Percentiles rank a stretch among this genome's conserved stretches.
phyloP scores from a whole-genome alignment of 2,329 filamentous ascomycete species.

The Thelonectria discophora region DNA sequence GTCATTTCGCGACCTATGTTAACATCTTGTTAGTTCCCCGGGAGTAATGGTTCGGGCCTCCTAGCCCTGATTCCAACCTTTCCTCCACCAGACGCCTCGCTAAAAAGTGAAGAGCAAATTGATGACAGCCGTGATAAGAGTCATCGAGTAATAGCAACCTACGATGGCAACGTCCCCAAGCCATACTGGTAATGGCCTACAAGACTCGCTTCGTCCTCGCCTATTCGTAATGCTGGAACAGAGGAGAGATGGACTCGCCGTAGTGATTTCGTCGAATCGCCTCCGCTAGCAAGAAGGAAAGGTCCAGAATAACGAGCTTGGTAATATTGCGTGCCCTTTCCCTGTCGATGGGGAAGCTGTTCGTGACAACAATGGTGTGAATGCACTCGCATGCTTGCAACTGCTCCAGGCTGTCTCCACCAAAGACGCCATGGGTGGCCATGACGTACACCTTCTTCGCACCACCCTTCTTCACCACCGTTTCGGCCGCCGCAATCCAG shows the following conservation, averaged over 20 bases:
- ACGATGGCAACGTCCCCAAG: slow-evolving; percentile 7
- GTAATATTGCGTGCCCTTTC: slow-evolving; percentile 74
- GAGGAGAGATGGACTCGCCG: slow-evolving; percentile 79
- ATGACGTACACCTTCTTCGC: slow-evolving; percentile 98
- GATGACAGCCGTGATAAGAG: slow-evolving; percentile 30
- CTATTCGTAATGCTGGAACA: slow-evolving; percentile 75
- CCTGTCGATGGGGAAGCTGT: slow-evolving; percentile 91
- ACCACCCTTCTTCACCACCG: slow-evolving; percentile 89
- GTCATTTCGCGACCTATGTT: slow-evolving; percentile 42
- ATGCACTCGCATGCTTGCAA: slow-evolving; percentile 94
- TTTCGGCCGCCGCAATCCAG: slow-evolving; percentile 97
- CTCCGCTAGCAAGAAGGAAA: slow-evolving; percentile 88
- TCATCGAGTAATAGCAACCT: slow-evolving; percentile 28
- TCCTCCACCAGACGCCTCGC: slow-evolving; percentile 49
- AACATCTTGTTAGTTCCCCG: slow-evolving; percentile 24
- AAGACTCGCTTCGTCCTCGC: slow-evolving; percentile 18
- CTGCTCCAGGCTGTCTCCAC: slow-evolving; percentile 86
- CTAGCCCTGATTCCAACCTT: slow-evolving; percentile 29
- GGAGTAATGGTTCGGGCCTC: slow-evolving; percentile 29
- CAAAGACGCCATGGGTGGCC: slow-evolving; percentile 95
- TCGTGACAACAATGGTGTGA: slow-evolving; percentile 92
- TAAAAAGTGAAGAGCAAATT: slow-evolving; percentile 40
- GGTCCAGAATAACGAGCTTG: slow-evolving; percentile 90
- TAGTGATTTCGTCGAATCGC: slow-evolving; percentile 97
- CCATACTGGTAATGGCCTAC: background rate